Conservation (phyloP, 768 basidiomycete species). For the Sarcodon sp. region DNA sequence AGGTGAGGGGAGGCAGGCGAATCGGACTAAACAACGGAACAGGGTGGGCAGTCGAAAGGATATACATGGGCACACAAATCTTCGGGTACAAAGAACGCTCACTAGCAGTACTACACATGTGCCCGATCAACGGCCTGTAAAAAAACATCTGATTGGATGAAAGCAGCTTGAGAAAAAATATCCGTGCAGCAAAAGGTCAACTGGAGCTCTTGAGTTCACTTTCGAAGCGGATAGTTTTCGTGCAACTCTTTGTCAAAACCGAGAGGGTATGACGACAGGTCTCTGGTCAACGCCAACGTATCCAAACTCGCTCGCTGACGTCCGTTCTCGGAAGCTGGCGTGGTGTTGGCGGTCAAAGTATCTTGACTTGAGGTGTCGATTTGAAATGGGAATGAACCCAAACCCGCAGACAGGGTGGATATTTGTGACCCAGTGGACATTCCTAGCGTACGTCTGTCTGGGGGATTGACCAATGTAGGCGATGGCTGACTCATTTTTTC, state of each 20-base stretch:
- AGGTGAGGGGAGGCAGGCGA: not conserved
- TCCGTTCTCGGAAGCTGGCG: slow-evolving; percentile 20
- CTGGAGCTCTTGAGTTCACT: not conserved
- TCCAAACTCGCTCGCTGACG: slow-evolving; percentile 75
- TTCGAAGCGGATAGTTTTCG: slow-evolving; percentile 2
- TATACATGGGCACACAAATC: not conserved
- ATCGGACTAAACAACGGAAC: not conserved
- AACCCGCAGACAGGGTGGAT: slow-evolving; percentile 68
- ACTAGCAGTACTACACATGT: not conserved
- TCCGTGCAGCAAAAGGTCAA: not conserved
- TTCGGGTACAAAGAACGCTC: not conserved
- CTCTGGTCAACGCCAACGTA: slow-evolving; percentile 72
- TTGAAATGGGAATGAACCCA: slow-evolving; percentile 80
- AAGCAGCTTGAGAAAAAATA: not conserved
- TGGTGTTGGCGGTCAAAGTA: slow-evolving; percentile 17
- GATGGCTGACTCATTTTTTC: not conserved
- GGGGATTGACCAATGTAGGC: slow-evolving; percentile 25
- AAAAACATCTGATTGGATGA: not conserved
- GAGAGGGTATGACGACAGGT: slow-evolving; percentile 74
- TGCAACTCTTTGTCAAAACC: slow-evolving; percentile 38
- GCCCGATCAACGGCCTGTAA: not conserved
- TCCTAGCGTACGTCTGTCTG: slow-evolving; percentile 48
- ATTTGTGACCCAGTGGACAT: slow-evolving; percentile 67
- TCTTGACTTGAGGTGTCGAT: slow-evolving; percentile 38
- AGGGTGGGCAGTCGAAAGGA: not conserved